phyloP scores from a whole-genome alignment of 176 grass and related monocot genomes.

The Secale cereale region DNA sequence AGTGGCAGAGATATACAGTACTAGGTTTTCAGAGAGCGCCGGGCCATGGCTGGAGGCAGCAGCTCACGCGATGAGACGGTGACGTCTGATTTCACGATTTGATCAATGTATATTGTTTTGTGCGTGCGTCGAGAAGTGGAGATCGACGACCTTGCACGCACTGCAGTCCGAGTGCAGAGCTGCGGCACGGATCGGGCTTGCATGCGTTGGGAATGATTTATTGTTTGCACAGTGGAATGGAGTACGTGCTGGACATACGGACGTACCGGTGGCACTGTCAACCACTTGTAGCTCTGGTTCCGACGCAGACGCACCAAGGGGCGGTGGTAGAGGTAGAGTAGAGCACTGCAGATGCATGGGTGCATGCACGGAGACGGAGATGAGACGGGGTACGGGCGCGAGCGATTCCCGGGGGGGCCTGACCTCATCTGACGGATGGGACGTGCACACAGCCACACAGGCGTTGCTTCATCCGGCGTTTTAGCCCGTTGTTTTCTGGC shows the following conservation, averaged over 20 bases:
- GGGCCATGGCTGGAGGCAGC: neutral
- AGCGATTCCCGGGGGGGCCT: conserved; percentile 18
- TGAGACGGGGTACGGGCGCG: conserved; percentile 13
- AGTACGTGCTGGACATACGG: neutral
- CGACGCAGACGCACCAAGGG: neutral
- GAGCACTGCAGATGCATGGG: neutral
- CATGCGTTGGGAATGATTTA: conserved; percentile 16
- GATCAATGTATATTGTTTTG: neutral
- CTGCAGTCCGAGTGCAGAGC: neutral
- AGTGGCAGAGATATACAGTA: no score
- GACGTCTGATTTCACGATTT: neutral
- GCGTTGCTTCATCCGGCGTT: neutral
- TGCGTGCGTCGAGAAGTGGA: neutral
- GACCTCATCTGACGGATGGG: conserved; percentile 4
- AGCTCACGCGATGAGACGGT: neutral
- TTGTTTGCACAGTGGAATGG: neutral
- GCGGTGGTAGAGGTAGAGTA: neutral
- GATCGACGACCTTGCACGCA: neutral
- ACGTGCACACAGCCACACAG: neutral
- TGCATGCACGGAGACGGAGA: conserved; percentile 2
- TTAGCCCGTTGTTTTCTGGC: neutral
- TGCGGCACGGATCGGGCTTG: neutral
- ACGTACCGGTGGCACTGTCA: neutral
- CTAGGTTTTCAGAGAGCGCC: neutral
- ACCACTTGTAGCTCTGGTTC: neutral